Evolutionary conservation across 2,329 filamentous ascomycete genomes (phyloP).

Genomic region (Ophiostoma ips): DNA sequence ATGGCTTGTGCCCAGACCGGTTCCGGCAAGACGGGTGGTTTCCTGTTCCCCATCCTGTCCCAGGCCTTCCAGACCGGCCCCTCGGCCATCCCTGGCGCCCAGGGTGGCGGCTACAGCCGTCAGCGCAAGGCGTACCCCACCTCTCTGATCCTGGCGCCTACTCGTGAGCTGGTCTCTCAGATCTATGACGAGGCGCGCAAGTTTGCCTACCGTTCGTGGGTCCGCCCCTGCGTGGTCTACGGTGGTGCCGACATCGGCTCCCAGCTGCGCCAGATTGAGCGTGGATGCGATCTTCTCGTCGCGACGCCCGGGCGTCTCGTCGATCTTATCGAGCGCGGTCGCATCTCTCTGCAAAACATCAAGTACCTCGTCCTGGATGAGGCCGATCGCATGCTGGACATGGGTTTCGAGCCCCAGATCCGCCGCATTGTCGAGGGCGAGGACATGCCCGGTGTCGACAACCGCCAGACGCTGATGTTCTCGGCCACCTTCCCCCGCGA

Average conservation of each 20-base stretch:
- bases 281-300: constrained; percentile 88
- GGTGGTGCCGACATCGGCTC: constrained; percentile 98
- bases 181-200: constrained; percentile 97
- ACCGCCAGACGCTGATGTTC: constrained; percentile 98
- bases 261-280: constrained; percentile 96
- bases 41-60: constrained; percentile 97
- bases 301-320: constrained; percentile 95
- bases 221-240: constrained; percentile 95
- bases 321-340: constrained; percentile 94
- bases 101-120: constrained; percentile 63
- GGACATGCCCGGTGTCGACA: constrained; percentile 77
- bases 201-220: constrained; percentile 98
- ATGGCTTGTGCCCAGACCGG: constrained; percentile 99
- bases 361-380: constrained; percentile 98
- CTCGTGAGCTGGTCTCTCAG: constrained; percentile 95
- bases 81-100: constrained; percentile 48
- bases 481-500: constrained; percentile 98
- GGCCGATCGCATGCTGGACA: constrained; percentile 99
- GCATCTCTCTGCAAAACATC: constrained; percentile 95
- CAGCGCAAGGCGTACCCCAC: constrained; percentile 98
- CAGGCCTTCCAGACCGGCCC: constrained; percentile 89
- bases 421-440: constrained; percentile 96
- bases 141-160: constrained; percentile 87
- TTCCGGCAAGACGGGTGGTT: constrained; percentile 99
- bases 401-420: constrained; percentile 99